phyloP scores from a whole-genome alignment of 371 early-diverging fungal genomes.

The Zychaea mexicana region DNA sequence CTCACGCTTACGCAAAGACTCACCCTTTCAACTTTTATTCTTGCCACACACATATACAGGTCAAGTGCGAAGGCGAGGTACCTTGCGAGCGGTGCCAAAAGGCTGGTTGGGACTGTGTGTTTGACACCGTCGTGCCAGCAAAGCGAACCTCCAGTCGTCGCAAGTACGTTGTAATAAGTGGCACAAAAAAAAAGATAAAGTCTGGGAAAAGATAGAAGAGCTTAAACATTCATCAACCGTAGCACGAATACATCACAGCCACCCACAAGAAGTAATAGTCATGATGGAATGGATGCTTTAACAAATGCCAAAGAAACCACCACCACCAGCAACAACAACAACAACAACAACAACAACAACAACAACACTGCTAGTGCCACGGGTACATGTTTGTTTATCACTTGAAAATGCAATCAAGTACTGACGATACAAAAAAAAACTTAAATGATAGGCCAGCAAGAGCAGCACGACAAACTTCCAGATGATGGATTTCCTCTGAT shows the following conservation, averaged over 20 bases:
- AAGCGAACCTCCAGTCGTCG: constrained; percentile 45
- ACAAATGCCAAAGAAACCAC: too few species aligned
- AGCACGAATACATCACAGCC: neutral
- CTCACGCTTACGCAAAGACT: constrained; percentile 30
- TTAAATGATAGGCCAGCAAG: constrained; percentile 31
- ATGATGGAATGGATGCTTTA: neutral
- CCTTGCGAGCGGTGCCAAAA: constrained; percentile 49
- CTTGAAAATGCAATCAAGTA: too few species aligned
- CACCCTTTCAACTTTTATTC: neutral
- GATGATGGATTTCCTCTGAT: constrained; percentile 7
- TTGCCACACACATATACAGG: constrained; percentile 22
- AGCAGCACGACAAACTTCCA: too few species aligned
- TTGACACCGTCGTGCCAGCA: constrained; percentile 39
- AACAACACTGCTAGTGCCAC: too few species aligned
- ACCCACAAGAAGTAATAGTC: constrained; percentile 1
- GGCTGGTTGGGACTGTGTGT: constrained; percentile 40
- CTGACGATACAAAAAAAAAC: too few species aligned
- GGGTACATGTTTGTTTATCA: too few species aligned
- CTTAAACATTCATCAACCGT: neutral
- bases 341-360: too few species aligned
- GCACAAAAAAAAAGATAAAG: neutral
- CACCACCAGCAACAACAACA: too few species aligned
- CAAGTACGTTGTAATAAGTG: constrained; percentile 16
- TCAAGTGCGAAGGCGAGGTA: constrained; percentile 52
- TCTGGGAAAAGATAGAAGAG: neutral